Evolutionary conservation across 2,329 filamentous ascomycete species (phyloP).

Genomic region (Fusarium sp.): DNA sequence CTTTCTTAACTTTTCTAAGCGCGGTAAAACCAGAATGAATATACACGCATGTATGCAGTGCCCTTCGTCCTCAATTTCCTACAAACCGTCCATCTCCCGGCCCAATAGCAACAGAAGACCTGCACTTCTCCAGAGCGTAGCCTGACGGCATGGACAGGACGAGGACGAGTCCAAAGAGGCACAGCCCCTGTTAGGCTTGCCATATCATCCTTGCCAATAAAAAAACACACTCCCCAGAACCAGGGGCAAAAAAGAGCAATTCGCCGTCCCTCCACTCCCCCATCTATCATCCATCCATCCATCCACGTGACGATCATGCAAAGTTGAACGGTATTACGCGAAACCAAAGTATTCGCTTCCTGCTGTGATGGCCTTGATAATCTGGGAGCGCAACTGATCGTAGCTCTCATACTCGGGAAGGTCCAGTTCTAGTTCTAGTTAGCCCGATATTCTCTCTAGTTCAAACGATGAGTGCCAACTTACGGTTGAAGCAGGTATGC

Average conservation of each 20-base stretch:
- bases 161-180: slow-evolving; percentile 15
- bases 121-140: slow-evolving; percentile 46
- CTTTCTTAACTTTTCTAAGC: slow-evolving; percentile 18
- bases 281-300: slow-evolving; percentile 21
- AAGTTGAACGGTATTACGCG: slow-evolving; percentile 63
- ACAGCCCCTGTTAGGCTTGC: slow-evolving; percentile 16
- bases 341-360: slow-evolving; percentile 98
- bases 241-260: slow-evolving; percentile 10
- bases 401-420: slow-evolving; percentile 98
- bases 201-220: slow-evolving; percentile 24
- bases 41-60: slow-evolving; percentile 26
- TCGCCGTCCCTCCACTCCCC: slow-evolving; percentile 10
- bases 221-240: slow-evolving; percentile 11
- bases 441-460: slow-evolving; percentile 48
- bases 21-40: slow-evolving; percentile 18
- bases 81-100: slow-evolving; percentile 14
- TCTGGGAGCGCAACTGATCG: slow-evolving; percentile 82
- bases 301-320: slow-evolving; percentile 33
- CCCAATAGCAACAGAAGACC: slow-evolving; percentile 40
- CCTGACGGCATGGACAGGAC: neutral
- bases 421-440: slow-evolving; percentile 78
- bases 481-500: slow-evolving; percentile 99
- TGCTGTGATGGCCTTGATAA: slow-evolving; percentile 96
- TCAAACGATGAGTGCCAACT: slow-evolving; percentile 55
- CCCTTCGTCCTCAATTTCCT: slow-evolving; percentile 21